Base-by-base conservation (phyloP, 2,329 filamentous ascomycete species). In the Arthroderma uncinatum region DNA sequence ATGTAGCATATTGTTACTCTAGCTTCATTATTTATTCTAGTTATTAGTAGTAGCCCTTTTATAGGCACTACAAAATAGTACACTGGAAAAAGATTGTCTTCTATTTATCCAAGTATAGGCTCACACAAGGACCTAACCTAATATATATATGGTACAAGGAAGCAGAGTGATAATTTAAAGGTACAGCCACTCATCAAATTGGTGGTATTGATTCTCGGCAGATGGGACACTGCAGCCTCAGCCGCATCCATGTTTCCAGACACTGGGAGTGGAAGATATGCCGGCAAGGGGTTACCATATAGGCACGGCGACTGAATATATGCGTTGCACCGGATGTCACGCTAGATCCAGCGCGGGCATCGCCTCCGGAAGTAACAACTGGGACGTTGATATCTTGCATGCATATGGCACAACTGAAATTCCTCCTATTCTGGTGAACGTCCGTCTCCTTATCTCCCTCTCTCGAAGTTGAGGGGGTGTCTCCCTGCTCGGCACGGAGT, bases 271-370 rank as follows among this genome's bases (percentile, higher is more conserved):
- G 93, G 70, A 98, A 98, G 53, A 97, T 90, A 74, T 98, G 93
- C 57, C 91, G 78, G 71, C 93, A 98, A 52, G 93, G 93, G 58
- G 93, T 98, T 21, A 97, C 89, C 93, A 98, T 98, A 73, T 97
- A 97, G 64, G 82, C 79, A 53, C 91, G 81, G 60, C 92, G 78
- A 33, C 87, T 87, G 63, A 97, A 78, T 57, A 95, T 81, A 30
- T 84, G 84, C 0, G 82, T 71, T 4, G 72, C 73, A 42, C 75
- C 69, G 52, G 75, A 72, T 14, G 74, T 62, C 47, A 74, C 70
- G 28, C 73, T 68, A 59, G 66, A 67, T 64, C 68, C 65, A 65
- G 66, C 75, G 58, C 84, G 79, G 33, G 81, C 79, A 47, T 78
- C 77, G 19, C 63, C 69, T n/a, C 67, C 65, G 65, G 65, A 76